These are phyloP conservation scores for Phaffomyces opuntiae DNA, from an alignment of 805 yeast species.

Conservation along the genomic window DNA sequence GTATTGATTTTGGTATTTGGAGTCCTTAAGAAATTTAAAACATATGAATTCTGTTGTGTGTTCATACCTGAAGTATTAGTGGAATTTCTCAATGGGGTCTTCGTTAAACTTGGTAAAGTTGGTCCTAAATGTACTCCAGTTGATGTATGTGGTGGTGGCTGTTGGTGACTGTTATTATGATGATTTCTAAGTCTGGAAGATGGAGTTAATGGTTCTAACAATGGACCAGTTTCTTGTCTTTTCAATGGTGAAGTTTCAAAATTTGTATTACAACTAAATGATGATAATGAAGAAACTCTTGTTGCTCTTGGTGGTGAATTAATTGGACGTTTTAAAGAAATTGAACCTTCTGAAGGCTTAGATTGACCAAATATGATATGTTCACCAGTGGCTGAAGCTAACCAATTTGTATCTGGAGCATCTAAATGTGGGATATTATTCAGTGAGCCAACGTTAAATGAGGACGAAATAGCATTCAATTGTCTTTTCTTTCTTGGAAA, in stretches of 20 bases:
- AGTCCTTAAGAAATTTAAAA: slow-evolving; percentile 20
- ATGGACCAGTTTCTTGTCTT: slow-evolving; percentile 54
- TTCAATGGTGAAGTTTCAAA: slow-evolving; percentile 57
- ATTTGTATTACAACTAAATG: slow-evolving; percentile 59
- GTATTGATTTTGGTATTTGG: slow-evolving; percentile 25
- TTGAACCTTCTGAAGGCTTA: slow-evolving; percentile 4
- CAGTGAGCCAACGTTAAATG: slow-evolving; percentile 15
- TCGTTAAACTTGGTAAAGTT: slow-evolving; percentile 25
- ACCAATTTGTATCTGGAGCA: slow-evolving; percentile 35
- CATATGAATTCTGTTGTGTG: slow-evolving; percentile 11
- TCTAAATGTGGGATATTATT: slow-evolving; percentile 28
- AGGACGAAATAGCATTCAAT: slow-evolving; percentile 8
- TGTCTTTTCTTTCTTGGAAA: slow-evolving; percentile 20
- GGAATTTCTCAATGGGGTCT: slow-evolving; percentile 28
- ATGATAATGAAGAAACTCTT: slow-evolving; percentile 39
- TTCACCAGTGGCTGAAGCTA: slow-evolving; percentile 35
- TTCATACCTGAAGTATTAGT: slow-evolving; percentile 9
- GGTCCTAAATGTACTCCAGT: background rate
- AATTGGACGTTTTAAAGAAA: background rate
- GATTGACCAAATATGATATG: slow-evolving; percentile 26
- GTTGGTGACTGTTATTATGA: slow-evolving; percentile 4
- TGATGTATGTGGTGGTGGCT: background rate
- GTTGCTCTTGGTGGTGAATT: slow-evolving; percentile 10
- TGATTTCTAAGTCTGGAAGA: slow-evolving; percentile 24
- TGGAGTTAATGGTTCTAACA: slow-evolving; percentile 60